phyloP scores from a whole-genome alignment of 1,284 basidiomycete species.

The Albatrellus sp. region DNA sequence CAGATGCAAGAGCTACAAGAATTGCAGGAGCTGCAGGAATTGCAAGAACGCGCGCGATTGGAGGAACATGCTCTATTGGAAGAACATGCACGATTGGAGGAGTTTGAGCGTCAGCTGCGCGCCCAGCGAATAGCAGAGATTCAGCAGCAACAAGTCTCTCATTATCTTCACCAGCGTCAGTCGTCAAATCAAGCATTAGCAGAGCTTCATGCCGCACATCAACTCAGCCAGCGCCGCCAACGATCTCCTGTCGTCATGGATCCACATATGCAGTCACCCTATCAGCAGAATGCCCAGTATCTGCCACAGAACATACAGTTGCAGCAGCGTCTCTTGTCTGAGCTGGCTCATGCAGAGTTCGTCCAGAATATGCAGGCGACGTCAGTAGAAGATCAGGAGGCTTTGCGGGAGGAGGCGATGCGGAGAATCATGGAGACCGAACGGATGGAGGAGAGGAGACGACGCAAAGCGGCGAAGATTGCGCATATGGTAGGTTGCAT shows the following conservation, averaged over 20 bases:
- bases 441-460: slow-evolving; percentile 70
- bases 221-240: slow-evolving; percentile 27
- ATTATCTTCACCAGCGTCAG: slow-evolving; percentile 23
- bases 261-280: slow-evolving; percentile 22
- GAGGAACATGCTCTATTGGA: no score
- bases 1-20: slow-evolving; percentile 16
- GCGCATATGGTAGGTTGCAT: slow-evolving; percentile 61
- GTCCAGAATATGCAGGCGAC: slow-evolving; percentile 46
- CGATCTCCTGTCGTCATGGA: slow-evolving; percentile 36
- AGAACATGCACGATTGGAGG: slow-evolving; percentile 45
- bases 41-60: no score
- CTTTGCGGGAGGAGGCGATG: slow-evolving; percentile 65
- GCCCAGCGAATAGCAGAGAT: slow-evolving; percentile 35
- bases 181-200: slow-evolving; percentile 26
- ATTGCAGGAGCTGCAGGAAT: slow-evolving; percentile 25
- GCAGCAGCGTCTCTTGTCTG: slow-evolving; percentile 59
- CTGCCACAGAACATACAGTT: slow-evolving; percentile 52
- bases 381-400: slow-evolving; percentile 52
- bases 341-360: slow-evolving; percentile 60
- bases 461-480: slow-evolving; percentile 74
- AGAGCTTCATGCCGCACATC: slow-evolving; percentile 25
- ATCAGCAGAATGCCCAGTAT: slow-evolving; percentile 35
- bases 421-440: slow-evolving; percentile 82
- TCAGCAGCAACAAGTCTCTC: slow-evolving; percentile 27
- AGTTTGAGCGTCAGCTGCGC: slow-evolving; percentile 43